Conservation (phyloP, 2,329 filamentous ascomycete species). For the Colletotrichum agaves region DNA sequence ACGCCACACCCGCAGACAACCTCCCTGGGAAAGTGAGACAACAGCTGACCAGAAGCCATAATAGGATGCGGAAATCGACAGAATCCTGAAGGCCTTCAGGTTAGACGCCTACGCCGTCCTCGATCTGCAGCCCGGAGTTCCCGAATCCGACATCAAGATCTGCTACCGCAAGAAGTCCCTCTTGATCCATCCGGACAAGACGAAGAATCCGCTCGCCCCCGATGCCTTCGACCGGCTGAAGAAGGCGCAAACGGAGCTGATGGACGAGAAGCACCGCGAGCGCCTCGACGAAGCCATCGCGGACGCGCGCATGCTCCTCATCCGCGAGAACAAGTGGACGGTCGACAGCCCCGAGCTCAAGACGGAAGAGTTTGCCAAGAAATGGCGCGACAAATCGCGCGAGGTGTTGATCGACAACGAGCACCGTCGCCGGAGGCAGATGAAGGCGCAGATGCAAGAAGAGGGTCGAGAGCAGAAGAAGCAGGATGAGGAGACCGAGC, state of each 20-base stretch:
- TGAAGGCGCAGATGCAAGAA: slow-evolving; percentile 96
- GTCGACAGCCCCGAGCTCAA: slow-evolving; percentile 88
- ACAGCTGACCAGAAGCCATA: background rate
- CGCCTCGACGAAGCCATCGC: slow-evolving; percentile 94
- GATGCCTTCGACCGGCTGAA: slow-evolving; percentile 97
- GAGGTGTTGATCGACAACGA: slow-evolving; percentile 94
- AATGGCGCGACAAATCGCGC: slow-evolving; percentile 91
- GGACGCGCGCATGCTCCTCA: slow-evolving; percentile 93
- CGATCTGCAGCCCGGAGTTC: slow-evolving; percentile 92
- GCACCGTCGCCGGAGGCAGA: slow-evolving; percentile 81
- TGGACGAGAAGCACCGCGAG: slow-evolving; percentile 92
- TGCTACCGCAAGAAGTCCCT: slow-evolving; percentile 98
- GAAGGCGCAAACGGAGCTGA: slow-evolving; percentile 89
- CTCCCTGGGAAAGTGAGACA: background rate
- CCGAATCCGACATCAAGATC: slow-evolving; percentile 95
- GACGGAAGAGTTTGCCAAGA: slow-evolving; percentile 81
- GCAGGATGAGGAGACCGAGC: slow-evolving; percentile 85
- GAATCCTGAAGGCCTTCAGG: slow-evolving; percentile 90
- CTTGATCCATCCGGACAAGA: slow-evolving; percentile 98
- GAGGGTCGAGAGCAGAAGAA: slow-evolving; percentile 90
- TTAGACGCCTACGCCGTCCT: slow-evolving; percentile 87
- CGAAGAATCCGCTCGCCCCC: slow-evolving; percentile 86
- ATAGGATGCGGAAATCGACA: slow-evolving; percentile 93
- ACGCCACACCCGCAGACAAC: slow-evolving; percentile 29
- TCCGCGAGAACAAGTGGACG: slow-evolving; percentile 94